Base-by-base conservation (phyloP, 257 asterid genomes). In the Paulownia fortunei region DNA sequence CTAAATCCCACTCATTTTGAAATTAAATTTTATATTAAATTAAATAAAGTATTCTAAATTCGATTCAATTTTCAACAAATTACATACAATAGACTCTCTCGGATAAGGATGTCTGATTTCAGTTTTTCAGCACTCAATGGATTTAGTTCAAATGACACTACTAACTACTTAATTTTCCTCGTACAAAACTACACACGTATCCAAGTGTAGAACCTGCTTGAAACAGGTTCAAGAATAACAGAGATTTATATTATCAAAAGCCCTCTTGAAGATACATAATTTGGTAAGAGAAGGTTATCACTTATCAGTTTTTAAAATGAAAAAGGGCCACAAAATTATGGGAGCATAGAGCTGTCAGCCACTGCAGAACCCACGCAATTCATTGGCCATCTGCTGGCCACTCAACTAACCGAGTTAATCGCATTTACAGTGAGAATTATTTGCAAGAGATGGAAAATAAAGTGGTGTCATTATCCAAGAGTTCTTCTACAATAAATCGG, bases 381-480 rank as follows among this genome's bases (percentile, higher is more conserved):
- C 32, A 42, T 19, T 76, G 67, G 36, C 68, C 81, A 36, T 46
- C 56, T 44, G 64, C 37, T 69, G 42, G 24, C 61, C 47, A 46
- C 78, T 62, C 82, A 79, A 79, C 82, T 26, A 79, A 63, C 74
- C 51, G 69, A 72, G 39, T 79, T 49, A 78, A 78, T 71, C 16
- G 79, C 74, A 37, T 37, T 79, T 62, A 36, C 62, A 51, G 74
- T 34, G 9, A 41, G 21, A 27, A 56, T 69, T 68, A 30, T 47
- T 41, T 55, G 76, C 24, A 18, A 42, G 37, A 23, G 12, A 54
- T 11, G 12, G 23, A 24, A 69, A 58, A 54, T 52, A 34, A 47
- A 47, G 39, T 2, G 24, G 12, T 30, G 52, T 44, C 11, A 59
- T 62, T 41, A 42, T 23, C 12, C 21, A 42, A 23, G 59, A n/a